Base-by-base conservation (phyloP, 2,329 filamentous ascomycete species). In the Pseudocercospora musae region DNA sequence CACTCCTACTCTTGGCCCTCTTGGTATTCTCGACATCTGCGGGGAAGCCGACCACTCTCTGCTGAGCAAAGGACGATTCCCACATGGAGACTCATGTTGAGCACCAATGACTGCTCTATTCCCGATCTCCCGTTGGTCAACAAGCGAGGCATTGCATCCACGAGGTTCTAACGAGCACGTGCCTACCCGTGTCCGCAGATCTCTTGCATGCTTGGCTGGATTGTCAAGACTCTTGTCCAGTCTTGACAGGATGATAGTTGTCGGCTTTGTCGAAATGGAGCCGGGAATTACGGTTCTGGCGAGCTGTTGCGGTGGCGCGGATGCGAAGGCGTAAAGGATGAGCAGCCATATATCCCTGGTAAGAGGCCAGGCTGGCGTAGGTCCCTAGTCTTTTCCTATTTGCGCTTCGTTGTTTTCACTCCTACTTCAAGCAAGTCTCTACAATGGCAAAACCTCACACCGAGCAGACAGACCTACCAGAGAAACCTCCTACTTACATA, bases 401-500 rank as follows among this genome's bases (percentile, higher is more conserved):
- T 25, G 23, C 23, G 23, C 23, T 25, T 25, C 6, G 3, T 25
- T 6, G 23, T 25, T 25, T 25, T 6, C 23, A 3, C 6, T 25
- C 23, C 6, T 46, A 5, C 42, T 11, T 6, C 1, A 11, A 1
- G 44, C n/a, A 15, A 25, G 27, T 27, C 37, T 33, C 48, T 11
- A 25, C 25, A 15, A 29, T 48, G 49, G 53, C 44, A 56, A 15
- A 23, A 4, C n/a, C 15, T 18, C 20, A 18, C 6, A 15, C 15
- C 7, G 6, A 46, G 20, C 21, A 13, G 25, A 33, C 42, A 42
- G 21, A 50, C 8, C n/a, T 23, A 6, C 9, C 27, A 15, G 60
- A 62, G 42, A 66, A 66, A 46, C 54, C 60, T n/a, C 10, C 49
- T 21, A 11, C 42, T 11, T 53, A 46, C 25, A 56, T 25, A 15